Evolutionary conservation across 306 rosid species (phyloP), one percentile per base, ranked within the genome.

Genomic region (Crotalaria pallida): DNA sequence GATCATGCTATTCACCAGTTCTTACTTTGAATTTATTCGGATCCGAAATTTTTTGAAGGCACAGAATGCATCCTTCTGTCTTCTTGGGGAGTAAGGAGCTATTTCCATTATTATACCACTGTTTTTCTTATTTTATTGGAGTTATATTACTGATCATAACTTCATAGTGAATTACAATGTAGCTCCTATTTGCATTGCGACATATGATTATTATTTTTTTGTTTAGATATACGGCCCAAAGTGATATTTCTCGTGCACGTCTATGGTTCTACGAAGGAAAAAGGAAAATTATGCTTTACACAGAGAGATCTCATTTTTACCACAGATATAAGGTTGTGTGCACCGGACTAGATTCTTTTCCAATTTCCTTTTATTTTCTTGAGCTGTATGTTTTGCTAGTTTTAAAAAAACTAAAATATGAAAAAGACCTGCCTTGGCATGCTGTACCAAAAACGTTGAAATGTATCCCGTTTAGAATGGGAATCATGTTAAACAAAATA

Each of bases 221-320:
- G 38, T 64, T 70, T 71, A 90, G 98, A 84, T 93, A 93, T 78
- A 85, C 96, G n/a, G 75, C 70, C n/a, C 89, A 82, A 17, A 80
- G 87, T 50, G 94, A 93, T 65, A 88, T 93, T 80, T 93, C 97
- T 63, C 88, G 96, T 10, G 92, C 96, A 0, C 89, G 96, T 17
- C 79, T 73, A 79, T 87, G 90, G 92, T 93, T 93, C 81, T 88
- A 79, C 56, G 89, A 90, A 85, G 89, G 90, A 62, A 82, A 41
- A 65, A 84, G 94, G 72, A 90, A 85, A 78, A 88, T 87, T 45
- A 82, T 93, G 89, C 91, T 93, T 65, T 90, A 93, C 85, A 90
- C 98, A 0, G 98, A 93, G 84, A 93, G 96, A 58, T 76, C 91
- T 80, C 98, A 93, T 79, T 90, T 90, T 82, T 88, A 88, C 81